Percentiles rank a stretch among this genome's conserved stretches.
These are phyloP conservation scores for Russula griseocarnosa DNA, from an alignment of 768 basidiomycete species.

Conservation along the genomic window DNA sequence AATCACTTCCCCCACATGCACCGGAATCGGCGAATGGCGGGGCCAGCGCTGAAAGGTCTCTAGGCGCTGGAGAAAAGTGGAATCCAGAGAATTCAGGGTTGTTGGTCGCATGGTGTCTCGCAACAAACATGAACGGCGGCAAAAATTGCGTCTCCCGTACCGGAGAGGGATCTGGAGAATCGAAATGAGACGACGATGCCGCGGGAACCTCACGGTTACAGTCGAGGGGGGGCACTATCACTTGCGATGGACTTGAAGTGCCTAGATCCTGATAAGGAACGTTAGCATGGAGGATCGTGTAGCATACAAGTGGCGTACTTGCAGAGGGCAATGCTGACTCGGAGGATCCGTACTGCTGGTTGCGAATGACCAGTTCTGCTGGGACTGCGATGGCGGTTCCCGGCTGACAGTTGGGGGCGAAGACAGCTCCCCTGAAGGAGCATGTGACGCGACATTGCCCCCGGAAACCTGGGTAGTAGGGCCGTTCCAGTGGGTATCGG, in stretches of 20 bases:
- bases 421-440: not conserved
- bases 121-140: slow-evolving; percentile 17
- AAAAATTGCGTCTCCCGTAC: not conserved
- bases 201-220: not conserved
- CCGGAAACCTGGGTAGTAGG: not conserved
- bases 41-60: not conserved
- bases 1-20: not conserved
- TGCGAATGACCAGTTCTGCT: slow-evolving; percentile 8
- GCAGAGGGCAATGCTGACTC: not conserved
- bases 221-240: not conserved
- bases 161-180: slow-evolving; percentile 21
- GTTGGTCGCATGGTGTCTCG: not conserved
- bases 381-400: not conserved
- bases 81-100: slow-evolving; percentile 3
- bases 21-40: not conserved
- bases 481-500: not conserved
- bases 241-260: not conserved
- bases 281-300: not conserved
- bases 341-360: not conserved
- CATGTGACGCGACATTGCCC: not conserved
- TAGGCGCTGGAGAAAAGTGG: not conserved
- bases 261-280: not conserved
- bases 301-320: slow-evolving; percentile 2
- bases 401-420: not conserved
- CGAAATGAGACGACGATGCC: slow-evolving; percentile 15